Percentiles rank a stretch among this genome's conserved stretches.
Evolutionary conservation across 306 rosid species (phyloP).

Genomic region (Canavalia gladiata): DNA sequence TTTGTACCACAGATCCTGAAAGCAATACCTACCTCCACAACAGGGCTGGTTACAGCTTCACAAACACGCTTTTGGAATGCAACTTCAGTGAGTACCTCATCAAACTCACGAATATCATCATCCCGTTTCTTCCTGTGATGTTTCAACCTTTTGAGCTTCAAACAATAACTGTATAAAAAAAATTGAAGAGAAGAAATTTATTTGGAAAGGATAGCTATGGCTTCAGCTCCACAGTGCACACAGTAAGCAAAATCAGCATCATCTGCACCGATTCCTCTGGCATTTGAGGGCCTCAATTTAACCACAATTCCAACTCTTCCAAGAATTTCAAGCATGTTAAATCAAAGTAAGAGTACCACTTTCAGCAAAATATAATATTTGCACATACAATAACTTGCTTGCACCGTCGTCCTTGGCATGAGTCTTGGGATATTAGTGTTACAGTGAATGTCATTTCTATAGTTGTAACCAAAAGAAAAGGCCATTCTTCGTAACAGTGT

Average conservation of each 20-base stretch:
- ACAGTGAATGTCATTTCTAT: no score
- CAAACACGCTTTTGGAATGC: slow-evolving; percentile 90
- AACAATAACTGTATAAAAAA: background rate
- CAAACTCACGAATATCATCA: slow-evolving; percentile 76
- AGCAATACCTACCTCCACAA: slow-evolving; percentile 71
- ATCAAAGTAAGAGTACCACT: background rate
- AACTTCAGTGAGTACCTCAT: slow-evolving; percentile 86
- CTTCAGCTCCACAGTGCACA: slow-evolving; percentile 65
- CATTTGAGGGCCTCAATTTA: slow-evolving; percentile 20
- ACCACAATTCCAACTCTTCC: no score
- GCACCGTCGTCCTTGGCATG: no score
- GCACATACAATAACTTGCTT: background rate
- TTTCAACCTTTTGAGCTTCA: slow-evolving; percentile 84
- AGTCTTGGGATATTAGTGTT: no score
- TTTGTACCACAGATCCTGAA: background rate
- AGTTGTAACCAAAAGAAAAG: no score
- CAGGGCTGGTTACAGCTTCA: slow-evolving; percentile 84
- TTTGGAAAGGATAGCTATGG: slow-evolving; percentile 66
- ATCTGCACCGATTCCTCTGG: slow-evolving; percentile 64
- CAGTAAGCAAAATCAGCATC: slow-evolving; percentile 87
- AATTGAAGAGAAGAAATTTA: background rate
- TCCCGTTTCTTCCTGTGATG: slow-evolving; percentile 85
- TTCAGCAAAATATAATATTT: no score
- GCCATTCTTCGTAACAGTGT: no score
- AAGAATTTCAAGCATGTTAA: background rate